Evolutionary conservation across 75 land plant genomes (phyloP).

Genomic region (Adiantum capillusveneris): DNA sequence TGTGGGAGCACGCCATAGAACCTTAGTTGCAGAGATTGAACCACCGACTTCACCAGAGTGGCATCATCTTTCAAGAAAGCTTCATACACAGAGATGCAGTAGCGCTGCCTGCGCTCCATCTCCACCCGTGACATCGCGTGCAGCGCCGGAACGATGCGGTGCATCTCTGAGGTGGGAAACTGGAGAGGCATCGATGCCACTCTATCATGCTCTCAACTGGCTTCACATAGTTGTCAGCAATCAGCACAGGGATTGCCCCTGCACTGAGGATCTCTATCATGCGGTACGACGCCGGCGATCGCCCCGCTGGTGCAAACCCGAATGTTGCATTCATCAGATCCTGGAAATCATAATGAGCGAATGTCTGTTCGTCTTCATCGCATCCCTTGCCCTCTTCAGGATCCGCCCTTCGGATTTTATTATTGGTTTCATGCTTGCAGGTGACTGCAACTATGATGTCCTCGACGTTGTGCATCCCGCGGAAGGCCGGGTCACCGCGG

Average conservation of each 20-base stretch:
- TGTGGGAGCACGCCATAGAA: not conserved
- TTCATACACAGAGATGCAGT: constrained; percentile 17
- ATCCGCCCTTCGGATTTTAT: constrained; percentile 14
- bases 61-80: constrained; percentile 20
- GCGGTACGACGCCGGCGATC: constrained; percentile 23
- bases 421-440: constrained; percentile 23
- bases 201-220: constrained; percentile 29
- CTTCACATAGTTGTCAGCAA: constrained; percentile 37
- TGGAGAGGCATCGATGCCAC: constrained; percentile 26
- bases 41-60: constrained; percentile 3
- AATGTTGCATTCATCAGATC: constrained; percentile 37
- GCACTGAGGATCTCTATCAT: constrained; percentile 30
- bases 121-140: constrained; percentile 31
- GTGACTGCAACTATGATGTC: constrained; percentile 29
- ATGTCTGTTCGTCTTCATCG: constrained; percentile 17
- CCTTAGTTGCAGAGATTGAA: not conserved
- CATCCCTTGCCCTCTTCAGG: constrained; percentile 17
- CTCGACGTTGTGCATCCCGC: constrained; percentile 23
- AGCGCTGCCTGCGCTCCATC: constrained; percentile 15
- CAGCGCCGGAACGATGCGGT: constrained; percentile 18
- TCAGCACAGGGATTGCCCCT: constrained; percentile 31
- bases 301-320: constrained; percentile 27
- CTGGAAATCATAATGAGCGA: not conserved
- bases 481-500: constrained; percentile 13
- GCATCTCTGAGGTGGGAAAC: constrained; percentile 33